A percentile compares a stretch with the other conserved stretches of the same genome.
Conservation (phyloP, 2,329 filamentous ascomycete species). For the Microcera coccophila region DNA sequence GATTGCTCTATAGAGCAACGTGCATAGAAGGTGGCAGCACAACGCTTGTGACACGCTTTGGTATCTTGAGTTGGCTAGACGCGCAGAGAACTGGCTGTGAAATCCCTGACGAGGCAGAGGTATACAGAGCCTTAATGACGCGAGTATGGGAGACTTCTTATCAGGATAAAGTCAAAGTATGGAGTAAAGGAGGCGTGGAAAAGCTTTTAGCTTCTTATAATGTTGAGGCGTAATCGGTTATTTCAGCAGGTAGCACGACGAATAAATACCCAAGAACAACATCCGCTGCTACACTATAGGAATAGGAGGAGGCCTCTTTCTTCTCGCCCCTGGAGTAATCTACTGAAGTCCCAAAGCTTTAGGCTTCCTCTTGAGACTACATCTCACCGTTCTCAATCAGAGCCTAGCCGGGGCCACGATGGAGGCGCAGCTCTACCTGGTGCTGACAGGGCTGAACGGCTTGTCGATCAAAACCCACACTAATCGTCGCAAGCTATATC, state of each 20-base stretch:
- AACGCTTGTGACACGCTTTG: slow-evolving; percentile 74
- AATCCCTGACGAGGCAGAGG: slow-evolving; percentile 40
- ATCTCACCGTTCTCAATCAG: neutral
- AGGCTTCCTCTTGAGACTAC: no score
- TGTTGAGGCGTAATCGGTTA: neutral
- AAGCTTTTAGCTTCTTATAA: slow-evolving; percentile 3
- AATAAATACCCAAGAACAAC: neutral
- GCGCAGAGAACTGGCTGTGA: slow-evolving; percentile 49
- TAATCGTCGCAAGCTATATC: neutral
- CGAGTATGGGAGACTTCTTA: slow-evolving; percentile 64
- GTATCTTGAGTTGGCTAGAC: slow-evolving; percentile 70
- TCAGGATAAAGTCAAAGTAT: slow-evolving; percentile 58
- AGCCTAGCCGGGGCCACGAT: neutral
- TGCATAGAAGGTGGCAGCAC: slow-evolving; percentile 69
- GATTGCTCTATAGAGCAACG: slow-evolving; percentile 64
- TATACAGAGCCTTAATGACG: slow-evolving; percentile 53
- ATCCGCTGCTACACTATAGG: no score
- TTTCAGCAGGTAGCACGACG: neutral
- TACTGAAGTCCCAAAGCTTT: no score
- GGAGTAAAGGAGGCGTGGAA: slow-evolving; percentile 56
- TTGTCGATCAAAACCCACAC: neutral
- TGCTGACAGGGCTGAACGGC: neutral
- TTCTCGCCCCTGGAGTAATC: no score
- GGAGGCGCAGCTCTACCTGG: neutral
- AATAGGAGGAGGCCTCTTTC: neutral